Evolutionary conservation across 2,329 filamentous ascomycete genomes (phyloP).

Genomic region (Cylindrodendrum hubeiense): DNA sequence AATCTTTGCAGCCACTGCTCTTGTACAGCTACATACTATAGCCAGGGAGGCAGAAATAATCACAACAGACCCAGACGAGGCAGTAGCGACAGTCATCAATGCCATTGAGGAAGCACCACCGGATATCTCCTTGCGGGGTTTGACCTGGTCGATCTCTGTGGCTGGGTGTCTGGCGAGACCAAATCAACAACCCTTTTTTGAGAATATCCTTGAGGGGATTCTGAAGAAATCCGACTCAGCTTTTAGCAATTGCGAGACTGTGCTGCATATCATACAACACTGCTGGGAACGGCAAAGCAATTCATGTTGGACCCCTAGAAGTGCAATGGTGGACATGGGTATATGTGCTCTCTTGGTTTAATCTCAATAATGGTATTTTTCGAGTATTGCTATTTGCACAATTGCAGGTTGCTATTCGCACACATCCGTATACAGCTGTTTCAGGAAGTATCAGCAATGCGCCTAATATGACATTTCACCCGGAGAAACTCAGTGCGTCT

Average conservation of each 20-base stretch:
- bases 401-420: too few relatives aligned
- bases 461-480: too few relatives aligned
- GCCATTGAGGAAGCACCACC: constrained; percentile 19
- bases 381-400: too few relatives aligned
- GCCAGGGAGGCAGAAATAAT: not conserved
- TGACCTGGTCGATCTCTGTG: constrained; percentile 32
- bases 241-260: constrained; percentile 36
- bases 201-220: constrained; percentile 13
- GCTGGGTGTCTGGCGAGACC: constrained; percentile 30
- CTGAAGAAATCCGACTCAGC: constrained; percentile 19
- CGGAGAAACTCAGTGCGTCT: too few relatives aligned
- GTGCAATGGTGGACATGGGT: constrained; percentile 33
- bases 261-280: constrained; percentile 26
- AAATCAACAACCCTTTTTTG: constrained; percentile 31
- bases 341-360: constrained; percentile 38
- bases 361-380: too few relatives aligned
- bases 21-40: constrained; percentile 29
- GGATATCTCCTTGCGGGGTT: constrained; percentile 27
- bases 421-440: too few relatives aligned
- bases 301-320: constrained; percentile 29
- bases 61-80: not conserved
- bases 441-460: too few relatives aligned
- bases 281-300: constrained; percentile 25
- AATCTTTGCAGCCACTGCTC: constrained; percentile 29
- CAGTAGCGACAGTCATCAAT: constrained; percentile 20